Evolutionary conservation across 148 eudicot species (phyloP), one percentile per base, ranked within the genome.

Genomic region (Persicaria maculosa): DNA sequence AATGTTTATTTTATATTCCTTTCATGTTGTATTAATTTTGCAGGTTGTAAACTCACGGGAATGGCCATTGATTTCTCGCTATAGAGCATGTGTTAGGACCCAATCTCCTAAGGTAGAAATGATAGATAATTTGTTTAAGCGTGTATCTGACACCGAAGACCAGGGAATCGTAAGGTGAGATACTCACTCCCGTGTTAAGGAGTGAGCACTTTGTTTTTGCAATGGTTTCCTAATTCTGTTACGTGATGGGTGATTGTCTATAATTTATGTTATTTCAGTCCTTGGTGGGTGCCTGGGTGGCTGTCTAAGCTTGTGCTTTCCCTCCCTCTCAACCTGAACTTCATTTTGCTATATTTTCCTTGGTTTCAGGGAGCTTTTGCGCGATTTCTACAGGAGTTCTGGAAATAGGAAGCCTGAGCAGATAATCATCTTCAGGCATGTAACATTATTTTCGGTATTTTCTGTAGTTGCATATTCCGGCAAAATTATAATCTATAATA

Each of bases 21-120:
- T n/a, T n/a, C 36, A 31, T 31, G 15, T 20, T 67, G 22, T 73
- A 7, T n/a, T n/a, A n/a, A n/a, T 68, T 5, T 15, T 57, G 6
- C 77, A 91, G 97, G 97, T 89, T 8, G 97, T 91, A 3, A 84
- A 91, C 80, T 91, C 93, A 31, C 86, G 97, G 75, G 83, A 84
- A 9, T 91, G 93, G 93, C 93, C 93, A 0, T 40, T 83, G 76
- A 89, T 91, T 79, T 91, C 97, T 4, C 82, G 90, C 0, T 91
- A 89, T 43, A 81, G 92, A 77, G 97, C 93, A 7, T 85, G 81
- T 12, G 89, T 88, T 1, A 82, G 93, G 58, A 88, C 92, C 0
- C 93, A 89, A 53, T 86, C 93, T 15, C 89, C 97, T 2, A 91
- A 89, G 77, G 85, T 81, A 19, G 92, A 91, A 62, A 89, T 88